A percentile compares a stretch with the other conserved stretches of the same genome.
Conservation (phyloP, 2,329 filamentous ascomycete genomes). For the Ophiostoma himal-ulmi region DNA sequence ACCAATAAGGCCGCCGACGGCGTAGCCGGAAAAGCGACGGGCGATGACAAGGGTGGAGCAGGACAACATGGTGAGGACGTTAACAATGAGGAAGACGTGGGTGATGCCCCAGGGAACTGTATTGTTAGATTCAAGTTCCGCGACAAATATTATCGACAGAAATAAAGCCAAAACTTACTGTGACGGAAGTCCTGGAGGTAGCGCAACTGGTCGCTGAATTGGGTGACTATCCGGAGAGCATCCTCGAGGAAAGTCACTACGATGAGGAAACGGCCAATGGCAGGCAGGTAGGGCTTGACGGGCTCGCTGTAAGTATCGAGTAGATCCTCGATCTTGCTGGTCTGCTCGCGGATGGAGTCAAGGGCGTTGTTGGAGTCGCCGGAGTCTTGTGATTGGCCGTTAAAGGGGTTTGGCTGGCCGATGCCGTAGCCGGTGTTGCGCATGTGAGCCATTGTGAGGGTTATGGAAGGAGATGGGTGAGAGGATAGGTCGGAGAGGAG, state of each 20-base stretch:
- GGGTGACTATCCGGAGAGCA: constrained; percentile 89
- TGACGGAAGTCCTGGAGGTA: constrained; percentile 90
- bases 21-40: constrained; percentile 88
- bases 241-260: constrained; percentile 98
- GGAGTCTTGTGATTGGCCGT: constrained; percentile 51
- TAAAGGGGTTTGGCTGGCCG: constrained; percentile 67
- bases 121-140: constrained; percentile 16
- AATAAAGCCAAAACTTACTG: constrained; percentile 55
- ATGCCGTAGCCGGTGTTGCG: constrained; percentile 78
- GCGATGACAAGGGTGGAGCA: constrained; percentile 84
- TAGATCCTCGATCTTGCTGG: constrained; percentile 95
- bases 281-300: constrained; percentile 93
- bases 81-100: constrained; percentile 85
- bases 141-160: background rate
- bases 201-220: constrained; percentile 91
- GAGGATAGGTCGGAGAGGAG: background rate
- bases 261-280: constrained; percentile 93
- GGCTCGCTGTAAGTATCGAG: constrained; percentile 84
- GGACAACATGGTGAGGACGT: constrained; percentile 78
- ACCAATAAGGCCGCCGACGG: constrained; percentile 79
- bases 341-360: constrained; percentile 87
- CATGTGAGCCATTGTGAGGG: constrained; percentile 39
- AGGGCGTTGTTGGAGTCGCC: constrained; percentile 71
- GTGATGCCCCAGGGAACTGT: constrained; percentile 82
- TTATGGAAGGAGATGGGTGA: background rate